phyloP scores from a whole-genome alignment of 1,284 basidiomycete genomes.

The Singerocomus rubriflavus region DNA sequence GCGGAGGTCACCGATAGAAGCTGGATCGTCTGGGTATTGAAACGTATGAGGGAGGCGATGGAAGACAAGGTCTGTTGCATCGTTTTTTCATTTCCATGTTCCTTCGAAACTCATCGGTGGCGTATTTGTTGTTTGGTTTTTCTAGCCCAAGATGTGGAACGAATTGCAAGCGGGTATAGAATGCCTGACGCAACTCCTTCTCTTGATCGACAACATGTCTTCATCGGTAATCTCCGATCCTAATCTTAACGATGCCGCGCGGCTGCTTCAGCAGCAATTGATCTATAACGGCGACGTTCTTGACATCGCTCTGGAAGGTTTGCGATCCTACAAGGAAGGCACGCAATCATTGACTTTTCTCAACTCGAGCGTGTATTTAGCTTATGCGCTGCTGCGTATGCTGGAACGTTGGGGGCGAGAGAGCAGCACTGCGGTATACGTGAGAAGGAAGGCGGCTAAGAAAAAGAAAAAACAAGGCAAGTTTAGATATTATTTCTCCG shows the following conservation, averaged over 20 bases:
- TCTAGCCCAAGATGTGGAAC: constrained; percentile 85
- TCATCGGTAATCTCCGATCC: constrained; percentile 38
- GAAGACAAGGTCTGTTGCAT: constrained; percentile 74
- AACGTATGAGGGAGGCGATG: constrained; percentile 81
- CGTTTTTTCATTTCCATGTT: constrained; percentile 1
- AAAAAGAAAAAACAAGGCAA: constrained; percentile 51
- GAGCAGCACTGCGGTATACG: constrained; percentile 64
- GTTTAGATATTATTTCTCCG: constrained; percentile 20
- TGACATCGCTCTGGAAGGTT: constrained; percentile 76
- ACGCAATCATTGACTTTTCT: constrained; percentile 74
- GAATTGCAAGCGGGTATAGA: constrained; percentile 93
- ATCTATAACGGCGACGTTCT: constrained; percentile 93
- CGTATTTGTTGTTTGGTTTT: constrained; percentile 6
- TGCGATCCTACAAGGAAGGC: constrained; percentile 74
- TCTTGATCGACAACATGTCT: constrained; percentile 73
- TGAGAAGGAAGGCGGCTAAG: constrained; percentile 61
- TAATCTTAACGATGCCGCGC: constrained; percentile 73
- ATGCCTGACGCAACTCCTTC: constrained; percentile 85
- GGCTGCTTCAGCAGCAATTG: constrained; percentile 80
- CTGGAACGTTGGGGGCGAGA: constrained; percentile 83
- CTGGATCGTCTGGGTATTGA: constrained; percentile 86
- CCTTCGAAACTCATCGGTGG: constrained; percentile 12
- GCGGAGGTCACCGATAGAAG: constrained; percentile 81
- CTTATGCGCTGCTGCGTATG: constrained; percentile 80
- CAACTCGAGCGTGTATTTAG: constrained; percentile 78